Percentiles rank a stretch among this genome's conserved stretches.
These are phyloP conservation scores for Penicillium sp. DNA, from an alignment of 2,329 filamentous ascomycete genomes.

Conservation along the genomic window DNA sequence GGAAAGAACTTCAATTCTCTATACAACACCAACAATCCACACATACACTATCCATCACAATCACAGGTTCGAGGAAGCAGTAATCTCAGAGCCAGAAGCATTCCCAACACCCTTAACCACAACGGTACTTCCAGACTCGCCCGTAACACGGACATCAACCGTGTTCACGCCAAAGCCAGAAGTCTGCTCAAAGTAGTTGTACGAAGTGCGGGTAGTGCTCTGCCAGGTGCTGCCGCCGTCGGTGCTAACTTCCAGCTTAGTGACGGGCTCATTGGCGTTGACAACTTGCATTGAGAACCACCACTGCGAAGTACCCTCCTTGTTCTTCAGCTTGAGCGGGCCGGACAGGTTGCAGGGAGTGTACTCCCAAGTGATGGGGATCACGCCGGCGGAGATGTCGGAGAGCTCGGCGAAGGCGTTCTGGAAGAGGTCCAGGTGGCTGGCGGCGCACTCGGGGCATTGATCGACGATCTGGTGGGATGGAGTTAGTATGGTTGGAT, in stretches of 20 bases:
- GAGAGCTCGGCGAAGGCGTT: constrained; percentile 54
- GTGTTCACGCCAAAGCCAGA: constrained; percentile 58
- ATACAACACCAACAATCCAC: neutral
- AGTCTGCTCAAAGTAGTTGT: constrained; percentile 65
- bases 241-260: constrained; percentile 61
- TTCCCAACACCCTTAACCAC: constrained; percentile 53
- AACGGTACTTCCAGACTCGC: constrained; percentile 54
- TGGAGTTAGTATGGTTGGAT: neutral
- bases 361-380: constrained; percentile 53
- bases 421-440: constrained; percentile 60
- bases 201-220: constrained; percentile 55
- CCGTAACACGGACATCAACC: constrained; percentile 61
- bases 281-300: constrained; percentile 67
- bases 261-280: constrained; percentile 61
- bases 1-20: neutral
- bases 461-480: constrained; percentile 55
- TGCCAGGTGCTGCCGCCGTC: constrained; percentile 63
- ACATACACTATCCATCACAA: neutral
- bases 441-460: constrained; percentile 57
- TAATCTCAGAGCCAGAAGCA: constrained; percentile 21
- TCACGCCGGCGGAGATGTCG: constrained; percentile 49
- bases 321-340: constrained; percentile 56
- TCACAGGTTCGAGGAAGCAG: constrained; percentile 30
- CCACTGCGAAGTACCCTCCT: constrained; percentile 49
- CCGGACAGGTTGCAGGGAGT: constrained; percentile 55